These are phyloP conservation scores for Phytophthora colocasiae DNA, from an alignment of 352 stramenopile species.

Conservation along the genomic window DNA sequence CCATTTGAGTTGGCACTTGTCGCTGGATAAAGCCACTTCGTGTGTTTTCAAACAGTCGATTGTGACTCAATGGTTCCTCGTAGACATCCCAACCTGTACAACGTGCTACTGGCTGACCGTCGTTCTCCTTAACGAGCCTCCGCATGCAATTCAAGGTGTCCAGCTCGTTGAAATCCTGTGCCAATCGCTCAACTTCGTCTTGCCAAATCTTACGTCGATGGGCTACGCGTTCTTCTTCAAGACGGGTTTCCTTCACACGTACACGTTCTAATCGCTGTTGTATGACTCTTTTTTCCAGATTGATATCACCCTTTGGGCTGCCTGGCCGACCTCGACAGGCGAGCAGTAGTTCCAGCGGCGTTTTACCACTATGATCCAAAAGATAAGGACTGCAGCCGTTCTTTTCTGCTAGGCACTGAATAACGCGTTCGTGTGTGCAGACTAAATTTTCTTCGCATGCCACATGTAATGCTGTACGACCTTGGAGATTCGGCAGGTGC, in stretches of 20 bases:
- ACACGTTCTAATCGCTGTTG: slow-evolving; percentile 41
- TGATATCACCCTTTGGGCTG: slow-evolving; percentile 54
- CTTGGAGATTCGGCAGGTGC: slow-evolving; percentile 68
- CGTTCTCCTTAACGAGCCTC: slow-evolving; percentile 44
- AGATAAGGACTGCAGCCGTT: slow-evolving; percentile 66
- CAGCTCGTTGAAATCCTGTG: slow-evolving; percentile 57
- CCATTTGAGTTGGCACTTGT: slow-evolving; percentile 57
- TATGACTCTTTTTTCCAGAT: slow-evolving; percentile 41
- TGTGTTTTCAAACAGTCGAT: slow-evolving; percentile 70
- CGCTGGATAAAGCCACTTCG: slow-evolving; percentile 70
- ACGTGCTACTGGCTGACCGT: slow-evolving; percentile 19
- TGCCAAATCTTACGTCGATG: slow-evolving; percentile 46
- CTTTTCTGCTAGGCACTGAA: slow-evolving; percentile 58
- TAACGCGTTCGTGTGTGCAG: slow-evolving; percentile 77
- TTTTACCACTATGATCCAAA: slow-evolving; percentile 50
- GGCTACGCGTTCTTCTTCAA: slow-evolving; percentile 46
- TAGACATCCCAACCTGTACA: slow-evolving; percentile 56
- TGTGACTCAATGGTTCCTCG: slow-evolving; percentile 61
- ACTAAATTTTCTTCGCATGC: slow-evolving; percentile 86
- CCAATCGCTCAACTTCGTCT: slow-evolving; percentile 48
- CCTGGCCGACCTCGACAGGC: slow-evolving; percentile 61
- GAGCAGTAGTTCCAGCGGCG: slow-evolving; percentile 57
- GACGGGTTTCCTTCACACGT: slow-evolving; percentile 31
- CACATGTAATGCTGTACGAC: slow-evolving; percentile 70
- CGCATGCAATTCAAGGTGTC: slow-evolving; percentile 55